Evolutionary conservation across 805 yeast species (phyloP).

Genomic region (baker's yeast (Saccharomyces cerevisiae)): DNA sequence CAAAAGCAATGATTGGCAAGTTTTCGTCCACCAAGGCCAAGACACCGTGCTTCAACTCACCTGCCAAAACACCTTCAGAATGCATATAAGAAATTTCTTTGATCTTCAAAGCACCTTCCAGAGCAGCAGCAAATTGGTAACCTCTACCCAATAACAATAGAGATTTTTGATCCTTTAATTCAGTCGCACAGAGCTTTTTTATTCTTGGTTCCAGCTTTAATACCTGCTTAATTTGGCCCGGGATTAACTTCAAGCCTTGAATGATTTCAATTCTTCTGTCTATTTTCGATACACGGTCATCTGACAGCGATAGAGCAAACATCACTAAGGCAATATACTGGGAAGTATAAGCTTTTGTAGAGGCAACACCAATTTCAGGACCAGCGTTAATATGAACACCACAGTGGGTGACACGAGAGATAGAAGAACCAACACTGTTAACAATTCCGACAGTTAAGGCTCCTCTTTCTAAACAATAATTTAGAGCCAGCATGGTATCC

Average conservation of each 20-base stretch:
- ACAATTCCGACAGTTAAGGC: constrained; percentile 97
- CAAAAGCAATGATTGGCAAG: constrained; percentile 90
- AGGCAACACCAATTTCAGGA: constrained; percentile 98
- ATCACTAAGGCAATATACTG: constrained; percentile 94
- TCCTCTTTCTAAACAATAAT: constrained; percentile 93
- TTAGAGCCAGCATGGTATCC: constrained; percentile 89
- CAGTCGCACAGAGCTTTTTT: constrained; percentile 62
- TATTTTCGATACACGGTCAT: constrained; percentile 72
- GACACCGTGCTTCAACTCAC: constrained; percentile 97
- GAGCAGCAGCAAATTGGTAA: constrained; percentile 91
- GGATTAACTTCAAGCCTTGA: constrained; percentile 73
- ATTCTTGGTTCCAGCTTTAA: constrained; percentile 66
- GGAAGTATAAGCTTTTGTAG: constrained; percentile 97
- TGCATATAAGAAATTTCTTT: constrained; percentile 98
- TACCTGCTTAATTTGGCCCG: constrained; percentile 75
- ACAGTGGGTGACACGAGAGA: constrained; percentile 95
- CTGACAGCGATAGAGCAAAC: constrained; percentile 92
- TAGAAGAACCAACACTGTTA: constrained; percentile 92
- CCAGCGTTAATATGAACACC: constrained; percentile 99
- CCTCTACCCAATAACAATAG: constrained; percentile 93
- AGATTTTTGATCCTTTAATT: constrained; percentile 75
- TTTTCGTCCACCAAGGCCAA: constrained; percentile 91
- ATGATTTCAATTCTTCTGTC: constrained; percentile 80
- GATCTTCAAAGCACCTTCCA: constrained; percentile 96
- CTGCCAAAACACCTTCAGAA: constrained; percentile 98